A percentile compares a stretch with the other conserved stretches of the same genome.
Conservation (phyloP, 352 stramenopile genomes). For the Phytophthora pluvialis region DNA sequence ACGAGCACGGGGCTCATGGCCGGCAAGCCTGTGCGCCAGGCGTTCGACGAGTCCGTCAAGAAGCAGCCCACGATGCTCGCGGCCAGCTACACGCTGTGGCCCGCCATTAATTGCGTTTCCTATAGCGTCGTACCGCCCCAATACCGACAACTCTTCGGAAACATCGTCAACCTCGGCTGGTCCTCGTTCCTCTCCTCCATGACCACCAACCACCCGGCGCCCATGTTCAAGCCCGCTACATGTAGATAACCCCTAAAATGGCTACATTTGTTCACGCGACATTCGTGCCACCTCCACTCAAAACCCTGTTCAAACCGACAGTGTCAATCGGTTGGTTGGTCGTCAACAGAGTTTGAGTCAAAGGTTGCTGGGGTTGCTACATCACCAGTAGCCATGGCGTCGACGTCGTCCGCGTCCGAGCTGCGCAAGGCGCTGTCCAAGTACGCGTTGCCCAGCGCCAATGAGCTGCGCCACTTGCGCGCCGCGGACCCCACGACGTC, state of each 20-base stretch:
- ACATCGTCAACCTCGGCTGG: constrained; percentile 42
- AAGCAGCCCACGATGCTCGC: constrained; percentile 37
- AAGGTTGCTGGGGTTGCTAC: constrained; percentile 5
- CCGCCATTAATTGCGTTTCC: constrained; percentile 37
- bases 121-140: constrained; percentile 43
- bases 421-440: constrained; percentile 83
- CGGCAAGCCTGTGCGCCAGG: constrained; percentile 23
- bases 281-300: not conserved
- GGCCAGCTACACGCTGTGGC: constrained; percentile 47
- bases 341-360: constrained; percentile 4
- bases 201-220: constrained; percentile 15
- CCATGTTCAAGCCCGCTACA: too few relatives aligned
- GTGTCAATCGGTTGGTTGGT: constrained; percentile 24
- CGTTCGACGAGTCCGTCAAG: constrained; percentile 30
- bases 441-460: constrained; percentile 90
- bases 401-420: constrained; percentile 28
- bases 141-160: constrained; percentile 40
- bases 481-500: constrained; percentile 77
- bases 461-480: constrained; percentile 82
- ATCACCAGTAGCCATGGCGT: constrained; percentile 11
- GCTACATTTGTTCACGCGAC: too few relatives aligned
- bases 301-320: constrained; percentile 1
- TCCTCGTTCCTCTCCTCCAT: constrained; percentile 45
- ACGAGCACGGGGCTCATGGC: constrained; percentile 40
- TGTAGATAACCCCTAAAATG: too few relatives aligned